phyloP scores from a whole-genome alignment of 441 rosid genomes.

The Euphorbia corollata region DNA sequence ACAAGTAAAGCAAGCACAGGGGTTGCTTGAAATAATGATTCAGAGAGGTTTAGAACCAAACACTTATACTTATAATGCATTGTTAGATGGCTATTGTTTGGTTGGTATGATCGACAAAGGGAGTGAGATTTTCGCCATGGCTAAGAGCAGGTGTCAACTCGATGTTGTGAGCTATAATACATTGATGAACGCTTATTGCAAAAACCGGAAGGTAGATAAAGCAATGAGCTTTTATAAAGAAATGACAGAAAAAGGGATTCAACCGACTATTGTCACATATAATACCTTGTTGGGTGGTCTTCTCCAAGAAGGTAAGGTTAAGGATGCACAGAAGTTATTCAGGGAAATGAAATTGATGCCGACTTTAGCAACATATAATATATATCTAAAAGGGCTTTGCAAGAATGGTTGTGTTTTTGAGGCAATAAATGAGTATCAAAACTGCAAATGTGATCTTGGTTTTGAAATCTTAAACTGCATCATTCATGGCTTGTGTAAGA shows the following conservation, averaged over 20 bases:
- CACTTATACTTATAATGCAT: slow-evolving; percentile 14
- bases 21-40: not conserved
- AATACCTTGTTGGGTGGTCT: slow-evolving; percentile 12
- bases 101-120: slow-evolving; percentile 20
- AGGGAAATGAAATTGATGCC: not conserved
- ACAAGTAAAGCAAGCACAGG: not conserved
- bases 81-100: slow-evolving; percentile 25
- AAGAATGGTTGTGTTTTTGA: not conserved
- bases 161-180: slow-evolving; percentile 24
- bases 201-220: slow-evolving; percentile 21
- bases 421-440: not conserved
- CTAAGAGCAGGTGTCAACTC: slow-evolving; percentile 17
- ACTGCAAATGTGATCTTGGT: not conserved
- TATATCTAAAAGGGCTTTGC: not conserved
- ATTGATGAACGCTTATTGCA: slow-evolving; percentile 27
- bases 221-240: slow-evolving; percentile 19
- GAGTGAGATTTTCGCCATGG: slow-evolving; percentile 16
- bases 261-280: slow-evolving; percentile 19
- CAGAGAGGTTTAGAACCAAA: slow-evolving; percentile 25
- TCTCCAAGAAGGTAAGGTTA: not conserved
- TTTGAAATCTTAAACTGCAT: not conserved
- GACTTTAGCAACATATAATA: not conserved
- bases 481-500: not conserved
- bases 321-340: not conserved
- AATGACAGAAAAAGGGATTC: slow-evolving; percentile 23